A percentile compares a stretch with the other conserved stretches of the same genome.
Conservation (phyloP, 768 basidiomycete species). For the Suillus sp. region DNA sequence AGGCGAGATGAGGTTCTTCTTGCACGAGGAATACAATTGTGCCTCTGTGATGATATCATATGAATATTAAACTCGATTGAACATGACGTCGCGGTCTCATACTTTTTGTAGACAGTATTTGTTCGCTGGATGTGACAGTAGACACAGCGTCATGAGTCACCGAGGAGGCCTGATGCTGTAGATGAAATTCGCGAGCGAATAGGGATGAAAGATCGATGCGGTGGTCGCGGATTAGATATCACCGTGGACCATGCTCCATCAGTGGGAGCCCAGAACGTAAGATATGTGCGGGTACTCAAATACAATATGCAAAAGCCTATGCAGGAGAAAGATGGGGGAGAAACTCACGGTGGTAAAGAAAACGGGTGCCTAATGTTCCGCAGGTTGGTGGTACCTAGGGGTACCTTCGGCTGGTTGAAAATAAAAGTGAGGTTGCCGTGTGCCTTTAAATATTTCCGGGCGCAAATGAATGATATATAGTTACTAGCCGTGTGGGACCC, state of each 20-base stretch:
- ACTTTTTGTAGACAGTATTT: too few species aligned
- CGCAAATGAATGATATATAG: constrained; percentile 8
- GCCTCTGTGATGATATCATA: not conserved
- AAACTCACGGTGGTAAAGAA: not conserved
- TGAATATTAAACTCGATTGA: not conserved
- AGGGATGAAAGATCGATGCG: not conserved
- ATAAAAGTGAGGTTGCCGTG: not conserved
- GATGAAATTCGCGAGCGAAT: constrained; percentile 5
- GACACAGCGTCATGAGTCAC: not conserved
- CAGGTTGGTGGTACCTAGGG: not conserved
- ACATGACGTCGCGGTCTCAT: not conserved
- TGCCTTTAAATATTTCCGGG: not conserved
- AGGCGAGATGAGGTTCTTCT: constrained; percentile 1
- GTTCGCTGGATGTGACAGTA: not conserved
- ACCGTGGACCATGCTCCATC: not conserved
- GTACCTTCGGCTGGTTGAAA: not conserved
- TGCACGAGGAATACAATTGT: not conserved
- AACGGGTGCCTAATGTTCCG: not conserved
- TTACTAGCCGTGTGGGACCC: not conserved
- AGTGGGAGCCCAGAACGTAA: not conserved
- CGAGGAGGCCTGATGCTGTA: not conserved
- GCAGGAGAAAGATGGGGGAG: not conserved
- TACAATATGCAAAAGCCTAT: not conserved
- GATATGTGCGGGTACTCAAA: not conserved
- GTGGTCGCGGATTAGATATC: constrained; percentile 1